Conservation (phyloP, 1,284 basidiomycete species). For the Leccinum ponderosum region DNA sequence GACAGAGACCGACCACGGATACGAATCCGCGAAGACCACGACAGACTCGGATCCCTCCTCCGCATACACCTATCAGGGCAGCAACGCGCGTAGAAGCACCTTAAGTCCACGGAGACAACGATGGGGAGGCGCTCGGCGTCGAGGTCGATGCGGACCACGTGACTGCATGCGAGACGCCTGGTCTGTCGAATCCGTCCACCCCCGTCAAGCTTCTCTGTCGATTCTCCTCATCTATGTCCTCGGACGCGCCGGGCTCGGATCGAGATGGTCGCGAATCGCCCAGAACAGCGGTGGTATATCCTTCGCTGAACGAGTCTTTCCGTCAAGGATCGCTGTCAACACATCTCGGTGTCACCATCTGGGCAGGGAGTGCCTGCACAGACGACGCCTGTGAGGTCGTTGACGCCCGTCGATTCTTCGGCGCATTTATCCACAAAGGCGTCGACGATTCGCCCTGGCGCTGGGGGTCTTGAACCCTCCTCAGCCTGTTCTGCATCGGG, state of each 20-base stretch:
- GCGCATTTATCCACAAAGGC: too few species aligned
- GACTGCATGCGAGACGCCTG: constrained; percentile 1
- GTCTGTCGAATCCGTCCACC: constrained; percentile 14
- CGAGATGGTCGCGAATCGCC: constrained; percentile 10
- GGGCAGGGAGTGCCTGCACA: constrained; percentile 11
- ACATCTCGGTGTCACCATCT: background rate
- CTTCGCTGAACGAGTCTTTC: constrained; percentile 29
- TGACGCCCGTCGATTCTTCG: background rate
- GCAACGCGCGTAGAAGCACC: constrained; percentile 5
- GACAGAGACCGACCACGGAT: constrained; percentile 27
- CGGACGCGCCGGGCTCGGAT: background rate
- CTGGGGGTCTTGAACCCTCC: too few species aligned
- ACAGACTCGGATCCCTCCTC: constrained; percentile 32
- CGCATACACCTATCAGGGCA: constrained; percentile 28
- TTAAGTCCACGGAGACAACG: constrained; percentile 18
- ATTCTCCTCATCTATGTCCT: constrained; percentile 2
- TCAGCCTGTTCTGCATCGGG: too few species aligned
- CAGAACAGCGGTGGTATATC: constrained; percentile 19
- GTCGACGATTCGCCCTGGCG: too few species aligned
- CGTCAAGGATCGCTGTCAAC: constrained; percentile 14
- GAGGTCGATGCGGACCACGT: constrained; percentile 13
- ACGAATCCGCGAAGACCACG: constrained; percentile 30
- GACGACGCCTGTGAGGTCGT: constrained; percentile 9
- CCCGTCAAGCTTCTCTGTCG: constrained; percentile 18
- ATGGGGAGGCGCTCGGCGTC: constrained; percentile 7